Evolutionary conservation across 2,329 filamentous ascomycete species (phyloP), one percentile per base, ranked within the genome.

Genomic region (Lizonia empirigonia): DNA sequence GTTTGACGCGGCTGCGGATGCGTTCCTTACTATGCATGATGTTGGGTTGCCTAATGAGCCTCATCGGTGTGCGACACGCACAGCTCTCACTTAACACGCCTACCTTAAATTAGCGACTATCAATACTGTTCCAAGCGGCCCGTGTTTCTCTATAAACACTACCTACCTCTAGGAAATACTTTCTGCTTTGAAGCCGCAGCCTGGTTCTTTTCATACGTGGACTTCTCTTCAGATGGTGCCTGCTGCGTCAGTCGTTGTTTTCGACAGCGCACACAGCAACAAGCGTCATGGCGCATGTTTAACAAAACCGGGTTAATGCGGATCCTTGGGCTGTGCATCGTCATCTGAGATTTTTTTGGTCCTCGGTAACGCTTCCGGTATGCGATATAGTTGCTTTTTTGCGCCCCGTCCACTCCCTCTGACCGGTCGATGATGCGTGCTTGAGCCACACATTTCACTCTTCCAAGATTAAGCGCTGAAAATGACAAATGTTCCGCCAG

Each of bases 321-420:
- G 42, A n/a, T 19, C 30, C 15, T 20, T 13, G 26, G 24, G 39
- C 20, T 27, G 33, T 15, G 35, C 12, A 23, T 30, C 29, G 22
- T 27, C 23, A 15, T 19, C n/a, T 7, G 9, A 27, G 4, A 27
- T 38, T 37, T 15, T 42, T 26, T 37, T 19, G 10, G 20, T 47
- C 24, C 6, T 29, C 42, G 42, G 49, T n/a, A 39, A 15, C 19
- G 32, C 27, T 47, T 44, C 44, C 27, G 44, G 26, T 3, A 13
- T 12, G 20, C 35, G 12, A 10, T 15, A 1, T 38, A 7, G 24
- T 52, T 52, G 49, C 49, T 52, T 52, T 47, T 52, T 42, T 27
- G 37, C 49, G 26, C 38, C 49, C 41, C 39, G 26, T 27, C 18
- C 37, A 19, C 29, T 16, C 49, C 33, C 7, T 23, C 27, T 38